Percentiles rank a stretch among this genome's conserved stretches.
Evolutionary conservation across 257 asterid species (phyloP).

Genomic region (Avicennia marina): DNA sequence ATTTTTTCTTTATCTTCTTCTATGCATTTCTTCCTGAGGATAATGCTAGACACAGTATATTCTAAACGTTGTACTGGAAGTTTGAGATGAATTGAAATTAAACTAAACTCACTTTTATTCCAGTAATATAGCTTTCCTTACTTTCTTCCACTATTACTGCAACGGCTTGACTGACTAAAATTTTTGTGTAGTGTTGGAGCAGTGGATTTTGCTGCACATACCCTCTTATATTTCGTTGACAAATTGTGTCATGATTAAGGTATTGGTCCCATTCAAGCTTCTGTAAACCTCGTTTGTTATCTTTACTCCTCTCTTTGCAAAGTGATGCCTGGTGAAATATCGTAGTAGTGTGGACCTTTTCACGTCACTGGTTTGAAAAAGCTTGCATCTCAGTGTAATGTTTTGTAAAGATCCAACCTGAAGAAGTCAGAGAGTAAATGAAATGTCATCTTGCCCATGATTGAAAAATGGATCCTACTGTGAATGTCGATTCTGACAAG

Average conservation of each 20-base stretch:
- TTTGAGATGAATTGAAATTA: not conserved
- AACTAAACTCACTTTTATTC: not conserved
- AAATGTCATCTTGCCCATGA: too few relatives aligned
- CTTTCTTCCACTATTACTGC: slow-evolving; percentile 1
- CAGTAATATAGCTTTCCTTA: not conserved
- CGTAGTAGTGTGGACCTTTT: too few relatives aligned
- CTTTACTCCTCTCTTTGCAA: too few relatives aligned
- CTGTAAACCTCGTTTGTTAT: not conserved
- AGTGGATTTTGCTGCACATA: slow-evolving; percentile 96
- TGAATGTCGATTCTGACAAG: too few relatives aligned
- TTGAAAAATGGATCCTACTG: too few relatives aligned
- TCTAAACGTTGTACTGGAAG: not conserved
- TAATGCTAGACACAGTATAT: not conserved
- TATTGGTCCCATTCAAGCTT: slow-evolving; percentile 14
- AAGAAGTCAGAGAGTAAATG: too few relatives aligned
- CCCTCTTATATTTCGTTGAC: slow-evolving; percentile 75
- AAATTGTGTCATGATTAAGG: slow-evolving; percentile 47
- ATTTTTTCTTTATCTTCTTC: not conserved
- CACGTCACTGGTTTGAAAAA: too few relatives aligned
- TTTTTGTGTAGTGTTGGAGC: slow-evolving; percentile 81
- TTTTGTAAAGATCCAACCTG: too few relatives aligned
- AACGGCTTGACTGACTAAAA: slow-evolving; percentile 13
- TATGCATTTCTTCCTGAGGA: not conserved
- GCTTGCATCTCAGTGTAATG: too few relatives aligned
- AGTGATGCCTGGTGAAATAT: too few relatives aligned